Evolutionary conservation across 2,329 filamentous ascomycete genomes (phyloP), one percentile per base, ranked within the genome.

Genomic region (Fusarium sambucinum): DNA sequence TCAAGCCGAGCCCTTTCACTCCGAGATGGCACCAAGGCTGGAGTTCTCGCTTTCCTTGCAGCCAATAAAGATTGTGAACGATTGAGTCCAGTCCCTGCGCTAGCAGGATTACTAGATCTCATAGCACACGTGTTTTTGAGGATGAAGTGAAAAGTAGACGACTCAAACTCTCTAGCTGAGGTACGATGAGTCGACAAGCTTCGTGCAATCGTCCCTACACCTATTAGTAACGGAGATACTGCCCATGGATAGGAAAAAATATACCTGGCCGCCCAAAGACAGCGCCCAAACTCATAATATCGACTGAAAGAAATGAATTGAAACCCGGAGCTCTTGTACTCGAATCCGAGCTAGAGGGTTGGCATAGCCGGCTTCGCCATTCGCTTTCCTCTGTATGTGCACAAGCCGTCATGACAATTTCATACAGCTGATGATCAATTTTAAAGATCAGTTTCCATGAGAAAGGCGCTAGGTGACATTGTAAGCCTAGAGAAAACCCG

Each of bases 381-480:
- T 90, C 88, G 45, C 86, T 82, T 73, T 96, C 93, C 76, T 99
- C 95, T 40, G 86, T 88, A 1, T 88, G 83, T 2, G 91, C 95
- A 73, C 94, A 97, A 35, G 94, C 95, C 69, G 92, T 96, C 80
- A 97, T 85, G 40, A 97, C 89, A 17, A 97, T 80, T 78, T 98
- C 95, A 76, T 92, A 95, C 54, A 95, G 83, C 62, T 92, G 89
- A 69, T 91, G 87, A 58, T 91, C 85, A 68, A 88, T 87, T 76
- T 96, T 90, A 74, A 98, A 97, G 4, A 93, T 85, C 13, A 97
- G 74, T 77, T 98, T 99, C 95, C 94, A 98, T 2, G 94, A 96
- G 77, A 92, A 92, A 1, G 92, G 89, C 1, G 92, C 92, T 5
- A 92, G 92, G 67, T 96, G 90, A 74, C 94, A 97, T 82, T 95